Evolutionary conservation across 441 rosid species (phyloP).

Genomic region (Dalechampia spathulata): DNA sequence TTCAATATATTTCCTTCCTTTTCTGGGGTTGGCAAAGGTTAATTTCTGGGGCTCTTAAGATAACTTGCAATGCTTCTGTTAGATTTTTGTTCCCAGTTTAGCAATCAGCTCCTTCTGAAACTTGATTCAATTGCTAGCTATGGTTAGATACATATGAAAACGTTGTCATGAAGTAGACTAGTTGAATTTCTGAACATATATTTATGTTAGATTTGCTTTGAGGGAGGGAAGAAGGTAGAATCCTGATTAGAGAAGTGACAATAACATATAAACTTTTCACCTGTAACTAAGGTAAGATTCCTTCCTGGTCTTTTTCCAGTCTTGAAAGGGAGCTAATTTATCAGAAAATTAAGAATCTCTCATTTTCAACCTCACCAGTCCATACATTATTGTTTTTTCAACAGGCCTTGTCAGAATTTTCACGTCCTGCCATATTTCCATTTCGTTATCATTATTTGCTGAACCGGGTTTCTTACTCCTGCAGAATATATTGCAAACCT

Average conservation of each 20-base stretch:
- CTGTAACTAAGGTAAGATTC: conserved; percentile 7
- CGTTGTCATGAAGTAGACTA: not conserved
- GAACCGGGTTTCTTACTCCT: not conserved
- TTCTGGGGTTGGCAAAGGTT: conserved; percentile 3
- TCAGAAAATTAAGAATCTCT: conserved; percentile 2
- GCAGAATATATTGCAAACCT: not conserved
- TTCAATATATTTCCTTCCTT: not conserved
- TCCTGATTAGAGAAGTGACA: conserved; percentile 1
- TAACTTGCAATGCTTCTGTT: not conserved
- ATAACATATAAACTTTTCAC: conserved; percentile 3
- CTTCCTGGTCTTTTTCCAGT: not conserved
- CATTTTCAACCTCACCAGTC: conserved; percentile 5
- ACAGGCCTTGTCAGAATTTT: not conserved
- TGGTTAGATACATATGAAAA: not conserved
- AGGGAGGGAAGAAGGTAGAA: not conserved
- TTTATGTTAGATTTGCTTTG: no score
- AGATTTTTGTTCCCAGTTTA: conserved; percentile 8
- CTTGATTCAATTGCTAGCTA: not conserved
- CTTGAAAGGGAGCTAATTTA: not conserved
- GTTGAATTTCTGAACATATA: no score
- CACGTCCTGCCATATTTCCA: not conserved
- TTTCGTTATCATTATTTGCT: not conserved
- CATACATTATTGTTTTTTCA: not conserved
- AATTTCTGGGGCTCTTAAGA: not conserved
- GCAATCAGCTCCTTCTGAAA: not conserved